Percentiles rank a stretch among this genome's conserved stretches.
Evolutionary conservation across 2,329 filamentous ascomycete species (phyloP).

Genomic region (Hypoxylon sp.): DNA sequence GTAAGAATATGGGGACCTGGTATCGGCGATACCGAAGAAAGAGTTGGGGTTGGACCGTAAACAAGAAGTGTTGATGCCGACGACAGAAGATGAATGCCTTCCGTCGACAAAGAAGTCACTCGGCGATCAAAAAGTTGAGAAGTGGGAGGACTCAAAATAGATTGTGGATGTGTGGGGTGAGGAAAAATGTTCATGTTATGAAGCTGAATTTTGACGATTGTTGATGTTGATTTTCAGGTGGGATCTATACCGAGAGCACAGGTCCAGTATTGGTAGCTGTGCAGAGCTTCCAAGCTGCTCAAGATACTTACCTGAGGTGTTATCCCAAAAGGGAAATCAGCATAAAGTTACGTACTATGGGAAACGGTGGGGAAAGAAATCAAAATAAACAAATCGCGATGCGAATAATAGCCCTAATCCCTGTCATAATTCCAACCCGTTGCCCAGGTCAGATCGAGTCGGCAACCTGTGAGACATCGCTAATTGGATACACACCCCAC

Average conservation of each 20-base stretch:
- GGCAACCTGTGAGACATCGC: conserved; percentile 20
- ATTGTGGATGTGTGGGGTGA: not conserved
- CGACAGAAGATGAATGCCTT: not conserved
- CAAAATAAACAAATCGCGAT: conserved; percentile 47
- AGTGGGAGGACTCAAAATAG: not conserved
- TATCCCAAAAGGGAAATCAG: conserved; percentile 30
- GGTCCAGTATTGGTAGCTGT: not conserved
- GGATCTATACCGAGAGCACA: conserved; percentile 1
- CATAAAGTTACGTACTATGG: conserved; percentile 33
- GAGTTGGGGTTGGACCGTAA: conserved; percentile 1
- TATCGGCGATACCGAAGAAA: conserved; percentile 1
- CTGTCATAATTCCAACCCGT: conserved; percentile 37
- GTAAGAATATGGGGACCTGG: not conserved
- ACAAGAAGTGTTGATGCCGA: not conserved
- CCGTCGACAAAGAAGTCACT: not conserved
- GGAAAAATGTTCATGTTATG: conserved; percentile 5
- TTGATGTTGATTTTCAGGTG: conserved; percentile 39
- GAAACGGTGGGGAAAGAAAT: conserved; percentile 39
- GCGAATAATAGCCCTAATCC: conserved; percentile 20
- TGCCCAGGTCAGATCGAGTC: conserved; percentile 35
- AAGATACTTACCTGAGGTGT: not conserved
- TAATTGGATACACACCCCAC: not conserved
- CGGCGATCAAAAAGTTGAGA: not conserved
- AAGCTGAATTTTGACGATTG: conserved; percentile 21
- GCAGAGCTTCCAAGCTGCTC: not conserved